Evolutionary conservation across 2,329 filamentous ascomycete species (phyloP).

Genomic region (Aspergillus udagawae): DNA sequence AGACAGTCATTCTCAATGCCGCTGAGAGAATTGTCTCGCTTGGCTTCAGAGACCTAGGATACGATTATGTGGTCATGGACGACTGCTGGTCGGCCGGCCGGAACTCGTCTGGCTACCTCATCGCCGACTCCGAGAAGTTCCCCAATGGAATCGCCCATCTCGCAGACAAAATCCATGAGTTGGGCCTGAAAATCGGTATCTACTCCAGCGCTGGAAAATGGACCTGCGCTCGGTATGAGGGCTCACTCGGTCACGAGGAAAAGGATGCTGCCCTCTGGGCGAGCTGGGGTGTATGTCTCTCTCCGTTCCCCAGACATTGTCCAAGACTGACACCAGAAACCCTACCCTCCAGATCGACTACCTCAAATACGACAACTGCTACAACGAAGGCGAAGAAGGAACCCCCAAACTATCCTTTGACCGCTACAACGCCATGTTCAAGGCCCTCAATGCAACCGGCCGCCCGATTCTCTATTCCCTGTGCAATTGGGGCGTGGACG

Average conservation of each 20-base stretch:
- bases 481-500: slow-evolving; percentile 52
- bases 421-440: slow-evolving; percentile 47
- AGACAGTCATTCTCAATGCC: slow-evolving; percentile 42
- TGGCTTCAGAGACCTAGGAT: slow-evolving; percentile 44
- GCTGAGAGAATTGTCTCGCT: slow-evolving; percentile 40
- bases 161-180: slow-evolving; percentile 45
- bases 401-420: slow-evolving; percentile 44
- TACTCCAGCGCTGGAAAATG: slow-evolving; percentile 42
- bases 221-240: slow-evolving; percentile 36
- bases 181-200: slow-evolving; percentile 52
- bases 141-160: slow-evolving; percentile 48
- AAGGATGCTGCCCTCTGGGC: slow-evolving; percentile 52
- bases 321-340: not conserved
- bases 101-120: slow-evolving; percentile 41
- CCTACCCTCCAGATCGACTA: slow-evolving; percentile 33
- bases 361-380: slow-evolving; percentile 57
- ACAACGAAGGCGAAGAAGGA: slow-evolving; percentile 50
- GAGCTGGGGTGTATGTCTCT: slow-evolving; percentile 44
- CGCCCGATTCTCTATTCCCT: slow-evolving; percentile 45
- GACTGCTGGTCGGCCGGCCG: slow-evolving; percentile 51
- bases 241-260: slow-evolving; percentile 48
- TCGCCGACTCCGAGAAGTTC: slow-evolving; percentile 41
- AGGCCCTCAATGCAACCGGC: slow-evolving; percentile 47
- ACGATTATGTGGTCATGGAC: slow-evolving; percentile 49
- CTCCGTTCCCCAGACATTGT: not conserved